Evolutionary conservation across 371 early-diverging fungal species (phyloP), one percentile per base, ranked within the genome.

Genomic region (Syncephalis fuscata): DNA sequence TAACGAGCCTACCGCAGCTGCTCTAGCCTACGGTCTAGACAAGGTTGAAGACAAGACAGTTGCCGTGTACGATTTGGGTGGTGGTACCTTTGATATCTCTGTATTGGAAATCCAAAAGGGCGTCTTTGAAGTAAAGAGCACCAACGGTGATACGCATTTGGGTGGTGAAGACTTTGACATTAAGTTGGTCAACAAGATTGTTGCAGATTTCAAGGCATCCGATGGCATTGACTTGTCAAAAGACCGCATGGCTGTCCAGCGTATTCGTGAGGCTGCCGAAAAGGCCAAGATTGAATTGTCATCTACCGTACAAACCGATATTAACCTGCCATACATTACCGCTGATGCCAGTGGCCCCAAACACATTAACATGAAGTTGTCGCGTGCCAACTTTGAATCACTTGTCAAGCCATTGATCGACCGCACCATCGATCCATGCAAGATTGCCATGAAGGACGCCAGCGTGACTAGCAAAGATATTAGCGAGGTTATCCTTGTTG

Each of bases 111-210:
- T 97, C 56, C 89, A 92, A 57, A 82, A 89, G 61, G 98, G 98
- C 52, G 91, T 98, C 23, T 98, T 98, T 59, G 98, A 98, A 70
- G 95, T 95, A 60, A 92, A 92, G 70, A 82, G 88, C 21, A 95
- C 95, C 55, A 88, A 88, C 61, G 95, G 95, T 57, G 92, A 95
- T 67, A 94, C 93, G 5, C 91, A 92, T 58, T 68, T 99, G 25
- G 99, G 99, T 57, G 99, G 99, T 50, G 99, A 98, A 65, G 99
- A 99, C 66, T 93, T 98, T 62, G 99, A 99, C 70, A 86, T 81
- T 55, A 65, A 66, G 39, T 61, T 97, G 44, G 87, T 93, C 44
- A 69, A 77, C 51, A 75, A 77, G 62, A 73, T 96, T 46, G 74
- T 86, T 48, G 72, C 77, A 36, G 75, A 82, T 51, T 92, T 94